Percentiles rank a stretch among this genome's conserved stretches.
Evolutionary conservation across 2,329 filamentous ascomycete genomes (phyloP).

Genomic region (Diaporthe nobilis): DNA sequence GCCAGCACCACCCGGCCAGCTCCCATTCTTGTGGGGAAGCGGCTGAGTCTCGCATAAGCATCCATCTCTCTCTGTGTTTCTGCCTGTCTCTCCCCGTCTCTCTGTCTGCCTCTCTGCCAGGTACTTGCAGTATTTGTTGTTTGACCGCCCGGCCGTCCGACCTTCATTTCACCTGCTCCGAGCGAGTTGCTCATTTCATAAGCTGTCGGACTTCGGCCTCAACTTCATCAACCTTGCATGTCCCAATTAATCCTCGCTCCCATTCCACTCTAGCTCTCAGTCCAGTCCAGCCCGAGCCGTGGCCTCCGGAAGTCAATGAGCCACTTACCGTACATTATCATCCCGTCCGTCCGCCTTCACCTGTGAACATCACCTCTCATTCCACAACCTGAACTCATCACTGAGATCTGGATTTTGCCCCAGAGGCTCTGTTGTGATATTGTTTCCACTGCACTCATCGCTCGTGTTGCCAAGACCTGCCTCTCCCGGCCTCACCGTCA

Average conservation of each 20-base stretch:
- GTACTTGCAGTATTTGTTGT: background rate
- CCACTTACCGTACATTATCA: conserved; percentile 7
- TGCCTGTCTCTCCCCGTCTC: background rate
- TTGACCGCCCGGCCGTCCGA: background rate
- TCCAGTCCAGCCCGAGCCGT: conserved; percentile 21
- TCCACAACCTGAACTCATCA: background rate
- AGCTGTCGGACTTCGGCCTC: conserved; percentile 27
- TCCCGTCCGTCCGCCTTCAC: conserved; percentile 7
- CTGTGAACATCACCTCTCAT: background rate
- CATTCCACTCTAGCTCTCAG: conserved; percentile 1
- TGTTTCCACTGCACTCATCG: background rate
- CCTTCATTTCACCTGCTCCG: conserved; percentile 12
- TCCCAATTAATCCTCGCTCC: background rate
- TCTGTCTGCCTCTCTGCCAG: background rate
- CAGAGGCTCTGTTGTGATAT: background rate
- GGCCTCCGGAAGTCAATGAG: conserved; percentile 24
- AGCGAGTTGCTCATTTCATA: conserved; percentile 23
- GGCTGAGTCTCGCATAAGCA: conserved; percentile 34
- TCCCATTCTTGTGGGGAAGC: conserved; percentile 25
- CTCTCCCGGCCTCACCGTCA: conserved; percentile 14
- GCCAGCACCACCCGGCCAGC: conserved; percentile 30
- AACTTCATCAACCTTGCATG: conserved; percentile 4
- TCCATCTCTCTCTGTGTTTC: conserved; percentile 1
- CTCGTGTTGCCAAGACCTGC: conserved; percentile 5
- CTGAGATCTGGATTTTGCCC: background rate